Percentiles rank a stretch among this genome's conserved stretches.
Evolutionary conservation across 2,329 filamentous ascomycete species (phyloP).

Genomic region (Claviceps purpurea): DNA sequence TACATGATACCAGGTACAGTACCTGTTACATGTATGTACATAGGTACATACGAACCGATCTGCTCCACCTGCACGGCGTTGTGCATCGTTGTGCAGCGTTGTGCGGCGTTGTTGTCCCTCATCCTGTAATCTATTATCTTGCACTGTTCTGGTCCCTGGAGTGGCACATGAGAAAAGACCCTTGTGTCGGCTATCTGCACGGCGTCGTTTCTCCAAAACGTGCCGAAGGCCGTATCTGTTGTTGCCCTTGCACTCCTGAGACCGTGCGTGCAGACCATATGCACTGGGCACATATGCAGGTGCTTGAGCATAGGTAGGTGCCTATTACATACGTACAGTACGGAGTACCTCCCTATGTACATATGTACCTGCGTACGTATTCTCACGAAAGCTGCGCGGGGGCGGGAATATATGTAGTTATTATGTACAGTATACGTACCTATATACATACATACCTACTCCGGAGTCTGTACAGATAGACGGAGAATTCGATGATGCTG

Average conservation of each 20-base stretch:
- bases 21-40: neutral
- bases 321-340: too few species aligned
- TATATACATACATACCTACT: too few species aligned
- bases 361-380: neutral
- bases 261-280: neutral
- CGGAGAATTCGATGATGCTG: neutral
- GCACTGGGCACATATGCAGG: neutral
- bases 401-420: neutral
- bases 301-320: too few species aligned
- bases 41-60: conserved; percentile 1
- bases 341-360: neutral
- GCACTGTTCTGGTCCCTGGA: neutral
- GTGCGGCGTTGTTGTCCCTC: neutral
- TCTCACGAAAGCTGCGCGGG: neutral
- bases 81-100: neutral
- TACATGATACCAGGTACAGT: too few species aligned
- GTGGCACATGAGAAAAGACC: neutral
- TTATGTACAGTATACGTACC: too few species aligned
- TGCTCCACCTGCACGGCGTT: neutral
- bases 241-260: neutral
- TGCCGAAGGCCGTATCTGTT: neutral
- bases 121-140: neutral
- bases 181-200: neutral
- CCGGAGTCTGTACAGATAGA: neutral
- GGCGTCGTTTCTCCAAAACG: neutral